Base-by-base conservation (phyloP, 805 yeast genomes). In the Yarrowia divulgata region DNA sequence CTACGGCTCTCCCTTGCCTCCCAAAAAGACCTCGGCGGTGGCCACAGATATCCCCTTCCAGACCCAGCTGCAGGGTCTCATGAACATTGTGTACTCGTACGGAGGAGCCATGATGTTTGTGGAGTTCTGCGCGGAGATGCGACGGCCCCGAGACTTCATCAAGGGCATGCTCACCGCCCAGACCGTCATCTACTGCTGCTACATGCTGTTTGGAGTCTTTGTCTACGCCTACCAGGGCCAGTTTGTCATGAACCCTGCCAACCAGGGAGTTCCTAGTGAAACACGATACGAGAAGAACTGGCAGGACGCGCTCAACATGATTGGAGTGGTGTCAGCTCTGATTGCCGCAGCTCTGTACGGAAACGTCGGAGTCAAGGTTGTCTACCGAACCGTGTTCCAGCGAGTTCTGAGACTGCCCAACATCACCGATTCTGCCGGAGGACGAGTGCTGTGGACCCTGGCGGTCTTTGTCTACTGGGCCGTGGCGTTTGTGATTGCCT, bases 61-160 rank as follows among this genome's bases (percentile, higher is more conserved):
- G 55, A 72, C 73, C 62, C 80, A 78, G 70, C 75, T 81, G 55
- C 77, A 75, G 19, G 83, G 83, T 18, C 73, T 81, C 70, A 78
- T 82, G 75, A 83, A 83, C 73, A 79, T 83, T 71, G 83, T 84
- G 19, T 83, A 80, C 73, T 81, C 85, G 3, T 83, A 82, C 77
- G 86, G 85, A 48, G 86, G 86, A 71, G 83, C 85, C n/a, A 79
- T 83, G 71, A 80, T 83, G 63, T 83, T 82, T 75, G 79, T 82
- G 18, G 85, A 83, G 72, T 79, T 83, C 64, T 77, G 84, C 76
- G 81, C 85, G 12, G 86, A 83, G 73, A 80, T 83, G 84, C 77
- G 75, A 69, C 77, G 82, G 62, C 86, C 86, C 9, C 75, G 76
- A 78, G 85, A 83, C 69, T 83, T 83, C 75, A 78, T 83, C 81